phyloP scores from a whole-genome alignment of 139 green algal species.

The Closterium sp. region DNA sequence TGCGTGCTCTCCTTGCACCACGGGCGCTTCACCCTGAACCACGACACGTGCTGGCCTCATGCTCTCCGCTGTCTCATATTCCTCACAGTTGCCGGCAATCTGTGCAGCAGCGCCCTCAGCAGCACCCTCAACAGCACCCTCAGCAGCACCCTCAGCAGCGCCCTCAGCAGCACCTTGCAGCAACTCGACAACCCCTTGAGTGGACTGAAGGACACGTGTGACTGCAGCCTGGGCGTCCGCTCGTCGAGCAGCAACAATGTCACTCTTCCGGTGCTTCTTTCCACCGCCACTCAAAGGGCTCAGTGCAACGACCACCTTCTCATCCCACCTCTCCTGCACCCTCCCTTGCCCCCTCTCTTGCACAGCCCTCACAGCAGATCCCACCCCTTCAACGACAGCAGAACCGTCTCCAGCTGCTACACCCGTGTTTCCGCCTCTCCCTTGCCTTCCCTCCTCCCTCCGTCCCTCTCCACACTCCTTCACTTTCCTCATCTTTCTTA shows the following conservation, averaged over 20 bases:
- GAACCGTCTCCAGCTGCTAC: background rate
- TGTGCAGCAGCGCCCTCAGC: no score
- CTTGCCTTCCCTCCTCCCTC: background rate
- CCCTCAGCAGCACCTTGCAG: no score
- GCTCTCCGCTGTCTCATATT: no score
- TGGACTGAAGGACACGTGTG: background rate
- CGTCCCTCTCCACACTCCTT: background rate
- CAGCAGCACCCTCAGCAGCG: background rate
- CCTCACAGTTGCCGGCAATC: no score
- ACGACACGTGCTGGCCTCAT: no score
- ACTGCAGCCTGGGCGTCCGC: background rate
- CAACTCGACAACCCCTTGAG: background rate
- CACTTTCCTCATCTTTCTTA: background rate
- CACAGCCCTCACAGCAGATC: no score
- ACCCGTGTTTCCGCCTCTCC: background rate
- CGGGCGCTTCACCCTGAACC: no score
- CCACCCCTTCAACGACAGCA: no score
- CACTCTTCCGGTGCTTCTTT: background rate
- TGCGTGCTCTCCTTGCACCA: no score
- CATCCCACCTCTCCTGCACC: background rate
- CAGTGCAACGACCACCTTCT: background rate
- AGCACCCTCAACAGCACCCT: no score
- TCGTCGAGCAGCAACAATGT: background rate
- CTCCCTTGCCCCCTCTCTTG: background rate
- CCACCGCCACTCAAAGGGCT: background rate